Percentiles rank a stretch among this genome's conserved stretches.
Evolutionary conservation across 176 grass and related monocot species (phyloP).

Genomic region (Triticum dicoccoides): DNA sequence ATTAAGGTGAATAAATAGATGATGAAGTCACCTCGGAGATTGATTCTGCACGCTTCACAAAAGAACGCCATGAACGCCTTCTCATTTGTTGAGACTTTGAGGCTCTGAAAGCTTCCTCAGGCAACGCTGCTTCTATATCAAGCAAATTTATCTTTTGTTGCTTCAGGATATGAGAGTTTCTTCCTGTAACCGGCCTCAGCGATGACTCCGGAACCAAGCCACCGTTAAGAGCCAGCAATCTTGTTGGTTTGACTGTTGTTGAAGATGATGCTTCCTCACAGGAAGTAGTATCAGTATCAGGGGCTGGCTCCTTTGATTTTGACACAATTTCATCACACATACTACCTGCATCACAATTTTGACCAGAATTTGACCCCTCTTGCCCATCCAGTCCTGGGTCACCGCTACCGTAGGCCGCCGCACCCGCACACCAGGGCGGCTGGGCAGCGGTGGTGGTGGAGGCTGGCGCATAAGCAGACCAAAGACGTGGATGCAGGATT

Average conservation of each 20-base stretch:
- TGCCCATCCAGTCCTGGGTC: conserved; percentile 68
- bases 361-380: conserved; percentile 34
- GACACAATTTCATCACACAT: conserved; percentile 30
- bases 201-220: conserved; percentile 65
- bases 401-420: conserved; percentile 18
- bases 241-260: conserved; percentile 42
- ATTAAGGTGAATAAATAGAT: too few relatives aligned
- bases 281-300: conserved; percentile 21
- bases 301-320: conserved; percentile 38
- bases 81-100: conserved; percentile 55
- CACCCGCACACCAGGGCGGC: conserved; percentile 11
- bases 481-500: conserved; percentile 43
- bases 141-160: conserved; percentile 82
- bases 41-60: conserved; percentile 83
- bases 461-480: conserved; percentile 15
- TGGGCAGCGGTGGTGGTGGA: not conserved
- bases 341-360: conserved; percentile 33
- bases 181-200: conserved; percentile 66
- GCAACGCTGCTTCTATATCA: conserved; percentile 84
- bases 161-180: conserved; percentile 66
- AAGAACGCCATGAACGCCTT: conserved; percentile 74
- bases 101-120: conserved; percentile 63
- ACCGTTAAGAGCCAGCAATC: conserved; percentile 45
- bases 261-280: conserved; percentile 41
- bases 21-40: conserved; percentile 63